phyloP scores from a whole-genome alignment of 1,284 basidiomycete genomes.

The Tylopilus sp. region DNA sequence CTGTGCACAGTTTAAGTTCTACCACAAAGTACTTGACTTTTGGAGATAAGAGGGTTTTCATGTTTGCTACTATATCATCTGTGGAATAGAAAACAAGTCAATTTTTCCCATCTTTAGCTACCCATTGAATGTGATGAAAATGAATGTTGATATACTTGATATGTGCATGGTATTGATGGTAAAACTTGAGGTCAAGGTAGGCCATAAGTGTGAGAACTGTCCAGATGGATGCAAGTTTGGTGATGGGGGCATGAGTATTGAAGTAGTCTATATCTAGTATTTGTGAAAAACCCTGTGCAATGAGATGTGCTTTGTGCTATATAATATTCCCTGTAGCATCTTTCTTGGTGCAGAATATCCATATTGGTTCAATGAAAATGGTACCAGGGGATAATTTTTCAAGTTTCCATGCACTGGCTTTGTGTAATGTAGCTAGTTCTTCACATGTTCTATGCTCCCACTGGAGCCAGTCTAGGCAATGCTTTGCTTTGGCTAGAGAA shows the following conservation, averaged over 20 bases:
- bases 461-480: neutral
- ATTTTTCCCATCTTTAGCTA: too few species aligned
- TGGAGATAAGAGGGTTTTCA: neutral
- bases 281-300: too few species aligned
- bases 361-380: constrained; percentile 25
- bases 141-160: neutral
- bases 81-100: neutral
- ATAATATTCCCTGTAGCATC: constrained; percentile 28
- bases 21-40: neutral
- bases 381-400: neutral
- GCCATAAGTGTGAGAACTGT: constrained; percentile 20
- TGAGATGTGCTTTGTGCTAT: constrained; percentile 37
- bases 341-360: constrained; percentile 37
- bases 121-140: neutral
- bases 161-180: neutral
- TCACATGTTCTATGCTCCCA: neutral
- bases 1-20: too few species aligned
- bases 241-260: constrained; percentile 36
- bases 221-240: constrained; percentile 27
- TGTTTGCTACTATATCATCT: neutral
- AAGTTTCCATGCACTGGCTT: constrained; percentile 14
- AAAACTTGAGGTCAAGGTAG: neutral
- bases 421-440: neutral
- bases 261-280: constrained; percentile 38
- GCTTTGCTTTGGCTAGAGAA: neutral